Evolutionary conservation across 2,329 filamentous ascomycete species (phyloP), one percentile per base, ranked within the genome.

Genomic region (Sarocladiaceae sp.): DNA sequence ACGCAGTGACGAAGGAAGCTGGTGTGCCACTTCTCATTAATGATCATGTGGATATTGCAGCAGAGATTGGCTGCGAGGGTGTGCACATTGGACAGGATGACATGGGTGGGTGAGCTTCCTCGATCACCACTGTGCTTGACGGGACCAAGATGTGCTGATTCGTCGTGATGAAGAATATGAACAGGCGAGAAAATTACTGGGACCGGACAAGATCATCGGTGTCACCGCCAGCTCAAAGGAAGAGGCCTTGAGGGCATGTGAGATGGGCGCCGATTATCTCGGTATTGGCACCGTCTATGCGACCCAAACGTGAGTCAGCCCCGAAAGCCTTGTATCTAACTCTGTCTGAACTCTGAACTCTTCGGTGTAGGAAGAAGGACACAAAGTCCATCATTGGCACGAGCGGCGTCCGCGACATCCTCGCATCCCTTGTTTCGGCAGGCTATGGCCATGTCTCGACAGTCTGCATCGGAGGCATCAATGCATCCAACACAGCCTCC

Each of bases 1-100:
- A 95, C 60, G 62, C 68, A 29, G 68, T 93, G 50, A 91, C 88
- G 16, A 70, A 70, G 51, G 69, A 70, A 37, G 73, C 85, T 58
- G 71, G 72, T 13, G 79, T 95, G 3, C 91, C 91, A 23, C 74
- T 97, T 46, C 70, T 97, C 45, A 89, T 97, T 69, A 97, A 97
- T 60, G 93, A 97, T 61, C 81, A 90, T 11, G 78, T 96, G 5
- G 90, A 95, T 60, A 87, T 97, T 20, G 90, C 89, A 7, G 73
- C 88, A 15, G 89, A 88, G 12, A 77, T 90, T 33, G 86, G 82
- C 11, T 93, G 87, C 46, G 91, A 96, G 67, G 93, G 93, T 35
- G 88, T 95, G 7, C 93, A 97, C 62, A 78, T 97, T 41, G 93
- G 93, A 6, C 91, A 97, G 68, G 90, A 96, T 74, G 91, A 97